Percentiles rank a stretch among this genome's conserved stretches.
These are phyloP conservation scores for Solanum gracilifrons DNA, from an alignment of 257 asterid species.

Conservation along the genomic window DNA sequence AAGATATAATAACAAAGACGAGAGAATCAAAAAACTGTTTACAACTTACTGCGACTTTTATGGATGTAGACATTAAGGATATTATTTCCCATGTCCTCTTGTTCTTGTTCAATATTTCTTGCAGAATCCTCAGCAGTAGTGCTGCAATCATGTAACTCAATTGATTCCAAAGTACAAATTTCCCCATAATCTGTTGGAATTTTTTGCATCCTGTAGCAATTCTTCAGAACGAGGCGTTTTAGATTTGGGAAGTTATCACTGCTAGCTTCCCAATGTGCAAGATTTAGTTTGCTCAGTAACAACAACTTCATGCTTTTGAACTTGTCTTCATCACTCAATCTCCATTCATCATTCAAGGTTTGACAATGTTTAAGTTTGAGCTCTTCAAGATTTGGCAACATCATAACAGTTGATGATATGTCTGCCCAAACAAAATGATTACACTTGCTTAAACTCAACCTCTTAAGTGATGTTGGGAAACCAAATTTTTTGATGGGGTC, in stretches of 20 bases:
- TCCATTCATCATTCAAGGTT: neutral
- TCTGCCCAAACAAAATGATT: neutral
- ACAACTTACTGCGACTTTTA: neutral
- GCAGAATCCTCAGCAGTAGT: neutral
- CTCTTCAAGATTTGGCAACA: neutral
- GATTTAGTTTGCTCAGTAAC: neutral
- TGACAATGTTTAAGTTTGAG: neutral
- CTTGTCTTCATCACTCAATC: neutral
- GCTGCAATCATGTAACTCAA: neutral
- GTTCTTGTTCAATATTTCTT: neutral
- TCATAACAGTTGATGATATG: neutral
- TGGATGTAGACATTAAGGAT: accelerated
- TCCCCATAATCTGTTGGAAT: neutral
- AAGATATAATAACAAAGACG: neutral
- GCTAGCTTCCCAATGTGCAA: neutral
- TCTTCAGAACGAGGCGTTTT: neutral
- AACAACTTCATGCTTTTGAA: neutral
- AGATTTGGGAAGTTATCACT: neutral
- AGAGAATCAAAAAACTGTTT: neutral
- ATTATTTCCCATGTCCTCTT: neutral
- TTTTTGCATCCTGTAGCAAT: neutral
- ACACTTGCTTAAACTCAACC: neutral
- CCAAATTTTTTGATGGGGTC: no score
- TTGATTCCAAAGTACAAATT: neutral
- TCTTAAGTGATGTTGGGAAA: no score